Evolutionary conservation across 306 rosid genomes (phyloP), one percentile per base, ranked within the genome.

Genomic region (Prunus padus): DNA sequence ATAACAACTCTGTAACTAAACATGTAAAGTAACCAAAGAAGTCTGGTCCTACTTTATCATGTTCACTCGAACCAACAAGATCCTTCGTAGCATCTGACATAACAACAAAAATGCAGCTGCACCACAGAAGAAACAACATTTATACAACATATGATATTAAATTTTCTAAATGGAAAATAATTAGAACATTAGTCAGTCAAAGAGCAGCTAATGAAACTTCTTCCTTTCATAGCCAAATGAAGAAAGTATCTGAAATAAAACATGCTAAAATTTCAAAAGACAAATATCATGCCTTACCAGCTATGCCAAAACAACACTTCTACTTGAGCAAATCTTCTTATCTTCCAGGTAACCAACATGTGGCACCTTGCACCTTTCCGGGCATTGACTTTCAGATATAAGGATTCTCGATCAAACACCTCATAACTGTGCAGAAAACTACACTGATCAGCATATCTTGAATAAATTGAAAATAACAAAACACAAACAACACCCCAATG

Each of bases 1-100:
- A 85, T 71, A 94, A 86, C 16, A 94, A 75, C 80, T 81, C 87
- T 61, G 44, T 67, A 54, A 86, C 94, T 83, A 82, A 87, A 33
- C 83, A 55, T 37, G 79, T 45, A 78, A 87, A 90, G 87, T 86
- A 93, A 74, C 95, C 89, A 75, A 94, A 94, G 84, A 79, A 87
- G 87, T 94, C 97, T 50, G 97, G 97, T 77, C 90, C 95, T 25
- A 78, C 68, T 80, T 82, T 82, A 67, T 63, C 59, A 63, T 25
- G 67, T 74, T 80, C 86, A 56, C 74, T 78, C 59, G 82, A 78
- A 75, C 66, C 79, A 67, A 40, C 74, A 25, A 70, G 59, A 73
- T 78, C 84, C 76, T 69, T 76, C 20, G 86, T 72, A 56, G 75
- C 74, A 76, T 84, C 76, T 69, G 98, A 86, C 97, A 94, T 94